phyloP scores from a whole-genome alignment of 2,329 filamentous ascomycete species.

The Penicillium polonicum region DNA sequence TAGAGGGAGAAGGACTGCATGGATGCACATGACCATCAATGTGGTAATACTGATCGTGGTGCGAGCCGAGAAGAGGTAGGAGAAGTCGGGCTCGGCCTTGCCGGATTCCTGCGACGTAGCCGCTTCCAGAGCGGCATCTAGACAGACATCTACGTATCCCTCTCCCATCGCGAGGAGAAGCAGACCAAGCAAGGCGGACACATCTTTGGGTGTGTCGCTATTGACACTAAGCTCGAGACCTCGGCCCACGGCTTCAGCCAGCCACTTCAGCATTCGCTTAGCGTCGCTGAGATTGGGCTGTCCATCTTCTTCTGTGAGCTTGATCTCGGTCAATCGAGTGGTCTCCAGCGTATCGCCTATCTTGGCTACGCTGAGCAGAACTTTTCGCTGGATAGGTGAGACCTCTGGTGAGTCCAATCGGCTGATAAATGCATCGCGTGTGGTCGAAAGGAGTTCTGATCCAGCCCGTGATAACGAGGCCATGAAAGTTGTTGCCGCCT shows the following conservation, averaged over 20 bases:
- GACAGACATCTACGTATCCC: conserved; percentile 66
- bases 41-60: conserved; percentile 85
- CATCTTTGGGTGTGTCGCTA: conserved; percentile 89
- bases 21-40: conserved; percentile 89
- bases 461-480: conserved; percentile 86
- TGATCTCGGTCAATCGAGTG: conserved; percentile 75
- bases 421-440: conserved; percentile 87
- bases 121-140: conserved; percentile 70
- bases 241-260: conserved; percentile 89
- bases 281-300: conserved; percentile 77
- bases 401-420: conserved; percentile 85
- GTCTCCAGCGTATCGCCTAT: conserved; percentile 67
- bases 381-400: conserved; percentile 81
- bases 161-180: conserved; percentile 85
- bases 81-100: conserved; percentile 83
- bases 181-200: conserved; percentile 77
- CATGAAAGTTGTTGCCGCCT: conserved; percentile 87
- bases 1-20: conserved; percentile 84
- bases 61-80: conserved; percentile 75
- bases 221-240: conserved; percentile 86
- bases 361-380: conserved; percentile 86
- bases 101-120: conserved; percentile 73
- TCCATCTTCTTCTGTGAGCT: conserved; percentile 87
- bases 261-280: conserved; percentile 98
- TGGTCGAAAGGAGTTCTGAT: conserved; percentile 81